phyloP scores from a whole-genome alignment of 2,329 filamentous ascomycete genomes.

The Microsporum ferrugineum region DNA sequence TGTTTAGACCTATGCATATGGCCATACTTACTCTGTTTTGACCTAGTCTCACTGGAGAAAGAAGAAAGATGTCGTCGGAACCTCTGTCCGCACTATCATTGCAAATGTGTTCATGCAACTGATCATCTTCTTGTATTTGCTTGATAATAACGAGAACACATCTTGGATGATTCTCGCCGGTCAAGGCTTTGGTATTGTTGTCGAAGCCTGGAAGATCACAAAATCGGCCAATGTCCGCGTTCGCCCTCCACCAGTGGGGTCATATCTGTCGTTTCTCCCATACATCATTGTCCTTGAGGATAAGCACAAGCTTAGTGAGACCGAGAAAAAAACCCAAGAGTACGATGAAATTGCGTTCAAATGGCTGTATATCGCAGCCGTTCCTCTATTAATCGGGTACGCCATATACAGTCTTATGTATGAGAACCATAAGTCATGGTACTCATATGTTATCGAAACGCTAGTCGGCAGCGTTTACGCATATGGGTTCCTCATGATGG shows the following conservation, averaged over 20 bases:
- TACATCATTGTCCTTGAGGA: constrained; percentile 82
- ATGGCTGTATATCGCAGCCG: constrained; percentile 86
- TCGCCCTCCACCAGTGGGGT: constrained; percentile 55
- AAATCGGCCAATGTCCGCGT: constrained; percentile 85
- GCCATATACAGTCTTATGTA: constrained; percentile 85
- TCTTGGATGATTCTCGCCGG: constrained; percentile 98
- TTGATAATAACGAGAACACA: constrained; percentile 96
- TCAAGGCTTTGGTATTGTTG: constrained; percentile 70
- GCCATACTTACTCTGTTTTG: constrained; percentile 11
- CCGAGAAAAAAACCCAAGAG: constrained; percentile 95
- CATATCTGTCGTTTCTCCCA: constrained; percentile 62
- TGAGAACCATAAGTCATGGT: constrained; percentile 95
- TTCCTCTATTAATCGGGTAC: constrained; percentile 80
- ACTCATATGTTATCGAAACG: constrained; percentile 88
- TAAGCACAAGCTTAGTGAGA: constrained; percentile 90
- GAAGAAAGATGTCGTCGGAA: constrained; percentile 98
- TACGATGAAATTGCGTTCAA: constrained; percentile 97
- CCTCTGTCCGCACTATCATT: constrained; percentile 88
- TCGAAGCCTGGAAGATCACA: constrained; percentile 90
- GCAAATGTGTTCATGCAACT: constrained; percentile 97
- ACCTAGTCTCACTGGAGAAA: constrained; percentile 76
- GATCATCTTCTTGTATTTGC: constrained; percentile 88
- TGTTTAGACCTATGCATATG: neutral
- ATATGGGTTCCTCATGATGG: constrained; percentile 99
- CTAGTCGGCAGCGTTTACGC: constrained; percentile 94